Base-by-base conservation (phyloP, 805 yeast species). In the Saccharomyces cerevisiae region DNA sequence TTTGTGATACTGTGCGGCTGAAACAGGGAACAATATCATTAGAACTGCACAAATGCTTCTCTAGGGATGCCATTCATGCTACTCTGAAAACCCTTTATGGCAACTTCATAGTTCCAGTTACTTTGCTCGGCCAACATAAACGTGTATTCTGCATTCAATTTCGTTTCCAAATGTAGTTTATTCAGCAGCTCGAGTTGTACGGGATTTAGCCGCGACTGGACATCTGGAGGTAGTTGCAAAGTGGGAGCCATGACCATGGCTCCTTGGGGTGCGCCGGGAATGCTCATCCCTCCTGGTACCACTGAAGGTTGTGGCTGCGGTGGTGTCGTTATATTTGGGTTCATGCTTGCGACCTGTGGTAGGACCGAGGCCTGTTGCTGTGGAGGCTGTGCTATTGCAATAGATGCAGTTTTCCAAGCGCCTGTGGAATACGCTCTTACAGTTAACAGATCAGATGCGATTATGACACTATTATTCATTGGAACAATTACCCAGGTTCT, bases 71-170 rank as follows among this genome's bases (percentile, higher is more conserved):
- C 79, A 6, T 75, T 75, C n/a, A 76, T 78, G 36, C 89, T 85
- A 60, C 79, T 82, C 60, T 82, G 79, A 71, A 92, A 92, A 53
- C 87, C 84, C 47, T 76, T 77, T 13, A 81, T 73, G 28, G 96
- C 91, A 52, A 74, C 77, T 28, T 80, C 82, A 61, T 81, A 84
- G 68, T 87, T 85, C 91, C 95, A 91, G 53, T 80, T 78, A 63
- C 96, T 89, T 69, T 90, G 96, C 67, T 89, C 90, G 54, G 90
- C 85, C 43, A 94, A 77, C 87, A 91, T 81, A 28, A 83, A 72
- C 0, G 92, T 87, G 68, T 83, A 91, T 62, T 87, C 87, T n/a
- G 87, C 75, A 60, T 80, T 90, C 60, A 91, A 74, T 50, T 83
- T 81, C 0, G 97, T 91, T 58, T 85, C 88, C 28, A 78, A 68